These are phyloP conservation scores for Buddleja alternifolia DNA, from an alignment of 257 asterid genomes.

Conservation along the genomic window DNA sequence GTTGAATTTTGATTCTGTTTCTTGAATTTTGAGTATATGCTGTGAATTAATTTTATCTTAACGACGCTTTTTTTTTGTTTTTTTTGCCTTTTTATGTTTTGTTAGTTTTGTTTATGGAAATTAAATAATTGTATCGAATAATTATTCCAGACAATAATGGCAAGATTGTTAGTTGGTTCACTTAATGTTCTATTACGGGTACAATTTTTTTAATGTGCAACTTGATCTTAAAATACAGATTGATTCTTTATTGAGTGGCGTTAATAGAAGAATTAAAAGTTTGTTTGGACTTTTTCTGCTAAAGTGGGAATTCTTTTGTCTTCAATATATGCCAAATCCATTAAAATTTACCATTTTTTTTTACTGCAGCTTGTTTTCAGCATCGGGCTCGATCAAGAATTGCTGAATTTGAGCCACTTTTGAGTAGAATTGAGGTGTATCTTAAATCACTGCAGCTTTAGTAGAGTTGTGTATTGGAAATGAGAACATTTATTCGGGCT, in stretches of 20 bases:
- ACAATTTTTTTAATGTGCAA: not conserved
- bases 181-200: not conserved
- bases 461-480: slow-evolving; percentile 32
- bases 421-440: slow-evolving; percentile 20
- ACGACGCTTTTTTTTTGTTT: not conserved
- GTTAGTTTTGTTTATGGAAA: not conserved
- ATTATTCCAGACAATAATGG: not conserved
- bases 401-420: slow-evolving; percentile 22
- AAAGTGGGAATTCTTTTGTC: slow-evolving; percentile 1
- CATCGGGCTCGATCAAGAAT: slow-evolving; percentile 23
- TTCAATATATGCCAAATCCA: slow-evolving; percentile 7
- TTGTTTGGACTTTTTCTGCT: not conserved
- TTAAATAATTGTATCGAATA: slow-evolving; percentile 15
- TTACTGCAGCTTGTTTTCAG: slow-evolving; percentile 33
- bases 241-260: slow-evolving; percentile 23
- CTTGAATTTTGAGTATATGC: not conserved
- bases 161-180: not conserved
- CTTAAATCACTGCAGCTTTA: slow-evolving; percentile 6
- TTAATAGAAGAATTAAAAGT: not conserved
- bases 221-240: slow-evolving; percentile 16
- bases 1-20: slow-evolving; percentile 16
- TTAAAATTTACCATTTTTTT: not conserved
- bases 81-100: not conserved
- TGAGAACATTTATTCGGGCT: slow-evolving; percentile 60
- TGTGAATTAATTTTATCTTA: slow-evolving; percentile 4